Evolutionary conservation across 371 early-diverging fungal genomes (phyloP), one percentile per base, ranked within the genome.

Genomic region (Mucor velutinosus): DNA sequence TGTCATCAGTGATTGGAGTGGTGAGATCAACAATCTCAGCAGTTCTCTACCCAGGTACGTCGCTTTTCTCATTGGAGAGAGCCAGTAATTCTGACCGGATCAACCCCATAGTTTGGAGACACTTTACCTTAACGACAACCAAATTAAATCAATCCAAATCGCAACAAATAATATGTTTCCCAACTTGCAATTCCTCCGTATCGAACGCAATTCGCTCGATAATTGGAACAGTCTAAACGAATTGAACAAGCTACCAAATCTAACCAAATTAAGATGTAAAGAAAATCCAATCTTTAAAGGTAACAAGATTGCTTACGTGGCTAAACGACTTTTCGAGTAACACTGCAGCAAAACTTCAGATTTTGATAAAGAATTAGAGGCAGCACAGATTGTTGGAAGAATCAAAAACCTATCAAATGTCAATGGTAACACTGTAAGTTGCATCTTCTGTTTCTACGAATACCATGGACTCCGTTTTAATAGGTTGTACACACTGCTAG

Each of bases 1-100:
- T 69, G 21, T 32, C 7, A 67, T 94, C 10, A 37, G 66, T 6
- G 79, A 80, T 32, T 94, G 91, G 92, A 70, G 68, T 1, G 77
- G 87, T 61, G 73, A 51, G 21, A 51, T 51, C 51, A 51, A 25
- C 23, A 51, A 51, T 25, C 51, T 51, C 51, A 51, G 51, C 25
- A 25, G 25, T 19, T 8, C 51, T 23, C 25, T 51, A 12, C 51
- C 51, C 25, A 51, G 51, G 51, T 51, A 51, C 23, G 51, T 51
- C 11, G 7, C 1, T 3, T 0, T 51, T 51, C 12, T 51, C 12
- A 1, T 23, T 51, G 37, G 14, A 14, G 14, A 8, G 14, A 23
- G 12, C 23, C 8, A 23, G 51, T 14, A 14, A 23, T 45, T 45
- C 19, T 19, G 14, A 37, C 37, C 37, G 12, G 37, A 37, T 37